These are phyloP conservation scores for Phaeosphaeriaceae sp. DNA, from an alignment of 2,329 filamentous ascomycete species.

Conservation along the genomic window DNA sequence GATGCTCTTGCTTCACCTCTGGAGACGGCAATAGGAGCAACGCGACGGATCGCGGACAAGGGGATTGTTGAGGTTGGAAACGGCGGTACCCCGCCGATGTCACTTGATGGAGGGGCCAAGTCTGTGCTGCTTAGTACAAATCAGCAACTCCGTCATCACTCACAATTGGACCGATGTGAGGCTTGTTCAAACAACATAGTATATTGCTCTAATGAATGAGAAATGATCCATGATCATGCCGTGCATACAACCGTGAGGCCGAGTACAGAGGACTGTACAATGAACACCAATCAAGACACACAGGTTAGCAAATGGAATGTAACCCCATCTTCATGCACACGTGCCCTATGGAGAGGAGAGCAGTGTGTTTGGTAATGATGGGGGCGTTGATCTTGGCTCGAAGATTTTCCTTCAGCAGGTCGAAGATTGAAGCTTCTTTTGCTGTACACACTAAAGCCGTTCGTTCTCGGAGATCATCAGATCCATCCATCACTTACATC, in stretches of 20 bases:
- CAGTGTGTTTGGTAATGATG: conserved; percentile 72
- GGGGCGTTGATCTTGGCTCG: conserved; percentile 68
- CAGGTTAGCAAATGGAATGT: conserved; percentile 51
- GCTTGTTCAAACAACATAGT: conserved; percentile 6
- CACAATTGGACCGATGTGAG: background rate
- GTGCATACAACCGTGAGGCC: no score
- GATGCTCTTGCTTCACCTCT: conserved; percentile 36
- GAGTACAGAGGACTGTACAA: no score
- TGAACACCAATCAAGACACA: conserved; percentile 3
- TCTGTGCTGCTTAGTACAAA: conserved; percentile 8
- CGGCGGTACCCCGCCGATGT: conserved; percentile 22
- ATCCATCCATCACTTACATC: conserved; percentile 15
- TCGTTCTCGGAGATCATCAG: conserved; percentile 23
- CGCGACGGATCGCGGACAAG: background rate
- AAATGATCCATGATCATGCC: background rate
- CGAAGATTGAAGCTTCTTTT: conserved; percentile 65
- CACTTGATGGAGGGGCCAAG: conserved; percentile 8
- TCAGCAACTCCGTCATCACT: conserved; percentile 14
- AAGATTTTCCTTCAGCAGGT: conserved; percentile 70
- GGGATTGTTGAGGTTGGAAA: conserved; percentile 14
- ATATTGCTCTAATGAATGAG: conserved; percentile 6
- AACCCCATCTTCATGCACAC: conserved; percentile 70
- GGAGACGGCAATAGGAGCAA: conserved; percentile 12
- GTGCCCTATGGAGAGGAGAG: conserved; percentile 57
- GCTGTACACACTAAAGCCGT: conserved; percentile 78